Evolutionary conservation across 2,329 filamentous ascomycete genomes (phyloP).

Genomic region (Aspergillus hortae): DNA sequence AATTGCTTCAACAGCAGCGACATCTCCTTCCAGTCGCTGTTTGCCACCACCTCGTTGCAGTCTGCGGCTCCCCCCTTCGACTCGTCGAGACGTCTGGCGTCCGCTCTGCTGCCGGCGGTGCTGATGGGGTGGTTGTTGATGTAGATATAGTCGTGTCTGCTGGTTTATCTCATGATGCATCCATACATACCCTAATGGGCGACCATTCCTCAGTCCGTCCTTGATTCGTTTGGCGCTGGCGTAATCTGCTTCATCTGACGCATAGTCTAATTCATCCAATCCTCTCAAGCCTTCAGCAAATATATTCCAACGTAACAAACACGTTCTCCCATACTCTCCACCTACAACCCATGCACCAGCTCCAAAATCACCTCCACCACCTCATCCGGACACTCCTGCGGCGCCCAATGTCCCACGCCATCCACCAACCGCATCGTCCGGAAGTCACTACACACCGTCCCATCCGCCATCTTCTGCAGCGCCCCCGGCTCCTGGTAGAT

Average conservation of each 20-base stretch:
- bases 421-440: constrained; percentile 53
- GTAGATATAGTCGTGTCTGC: constrained; percentile 5
- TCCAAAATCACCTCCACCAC: constrained; percentile 48
- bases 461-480: constrained; percentile 52
- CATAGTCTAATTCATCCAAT: too few relatives aligned
- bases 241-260: too few relatives aligned
- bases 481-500: constrained; percentile 65
- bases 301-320: too few relatives aligned
- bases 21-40: constrained; percentile 73
- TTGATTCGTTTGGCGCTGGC: too few relatives aligned
- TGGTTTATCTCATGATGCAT: background rate
- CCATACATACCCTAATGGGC: too few relatives aligned
- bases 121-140: constrained; percentile 17
- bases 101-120: constrained; percentile 22
- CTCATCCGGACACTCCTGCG: constrained; percentile 60
- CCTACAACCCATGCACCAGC: constrained; percentile 32
- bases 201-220: too few relatives aligned
- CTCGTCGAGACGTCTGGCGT: constrained; percentile 12
- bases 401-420: constrained; percentile 66
- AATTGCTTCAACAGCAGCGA: constrained; percentile 89
- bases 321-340: background rate
- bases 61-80: constrained; percentile 20
- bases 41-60: constrained; percentile 40
- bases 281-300: too few relatives aligned
- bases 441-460: constrained; percentile 52